Percentiles rank a stretch among this genome's conserved stretches.
phyloP scores from a whole-genome alignment of 140 eudicot genomes.

The Erigeron philadelphicus region DNA sequence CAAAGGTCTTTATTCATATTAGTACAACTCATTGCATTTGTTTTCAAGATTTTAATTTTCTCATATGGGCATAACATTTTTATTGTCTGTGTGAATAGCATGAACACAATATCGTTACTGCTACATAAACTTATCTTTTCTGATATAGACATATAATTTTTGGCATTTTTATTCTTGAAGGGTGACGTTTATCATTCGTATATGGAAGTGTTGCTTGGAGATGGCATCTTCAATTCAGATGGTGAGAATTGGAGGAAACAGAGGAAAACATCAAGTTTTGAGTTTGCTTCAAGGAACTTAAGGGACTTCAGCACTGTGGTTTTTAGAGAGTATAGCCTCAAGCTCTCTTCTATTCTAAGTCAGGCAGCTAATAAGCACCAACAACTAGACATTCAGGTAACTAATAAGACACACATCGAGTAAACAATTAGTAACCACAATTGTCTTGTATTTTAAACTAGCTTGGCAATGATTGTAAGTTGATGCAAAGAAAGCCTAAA shows the following conservation, averaged over 20 bases:
- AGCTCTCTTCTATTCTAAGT: slow-evolving; percentile 59
- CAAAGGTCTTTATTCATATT: slow-evolving; percentile 49
- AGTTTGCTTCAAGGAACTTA: slow-evolving; percentile 89
- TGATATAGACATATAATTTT: slow-evolving; percentile 1
- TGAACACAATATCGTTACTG: not conserved
- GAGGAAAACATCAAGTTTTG: slow-evolving; percentile 92
- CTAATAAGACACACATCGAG: not conserved
- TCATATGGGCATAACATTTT: no score
- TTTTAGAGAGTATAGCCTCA: slow-evolving; percentile 89
- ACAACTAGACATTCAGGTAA: slow-evolving; percentile 82
- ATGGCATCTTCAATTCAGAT: slow-evolving; percentile 87
- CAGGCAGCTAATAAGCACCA: slow-evolving; percentile 45
- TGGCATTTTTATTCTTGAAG: slow-evolving; percentile 30
- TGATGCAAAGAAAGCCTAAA: no score
- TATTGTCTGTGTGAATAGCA: not conserved
- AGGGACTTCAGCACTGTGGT: slow-evolving; percentile 92
- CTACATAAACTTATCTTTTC: not conserved
- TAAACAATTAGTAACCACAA: no score
- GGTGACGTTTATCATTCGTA: slow-evolving; percentile 88
- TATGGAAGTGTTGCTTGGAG: slow-evolving; percentile 95
- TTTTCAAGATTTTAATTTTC: not conserved
- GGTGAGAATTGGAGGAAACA: slow-evolving; percentile 94
- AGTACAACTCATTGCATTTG: not conserved
- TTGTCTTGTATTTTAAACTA: no score
- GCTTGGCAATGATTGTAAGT: no score